Evolutionary conservation across 140 eudicot genomes (phyloP).

Genomic region (Flaveria floridana): DNA sequence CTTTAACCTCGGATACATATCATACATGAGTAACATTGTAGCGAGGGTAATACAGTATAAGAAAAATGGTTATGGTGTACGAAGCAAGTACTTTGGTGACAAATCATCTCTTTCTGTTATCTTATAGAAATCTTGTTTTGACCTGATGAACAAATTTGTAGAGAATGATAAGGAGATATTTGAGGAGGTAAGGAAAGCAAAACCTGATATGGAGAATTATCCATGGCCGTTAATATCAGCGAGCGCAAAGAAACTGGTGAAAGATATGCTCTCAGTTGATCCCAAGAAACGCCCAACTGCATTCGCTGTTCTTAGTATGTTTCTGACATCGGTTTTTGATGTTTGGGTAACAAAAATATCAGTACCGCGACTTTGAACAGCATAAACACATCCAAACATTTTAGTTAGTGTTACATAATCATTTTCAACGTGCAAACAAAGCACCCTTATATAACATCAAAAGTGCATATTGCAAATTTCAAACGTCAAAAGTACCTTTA

Average conservation of each 20-base stretch:
- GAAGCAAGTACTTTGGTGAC: background rate
- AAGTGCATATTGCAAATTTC: background rate
- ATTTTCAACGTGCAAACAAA: background rate
- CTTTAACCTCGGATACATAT: background rate
- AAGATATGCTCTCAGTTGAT: slow-evolving; percentile 53
- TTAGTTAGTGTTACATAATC: background rate
- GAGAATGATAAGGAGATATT: slow-evolving; percentile 63
- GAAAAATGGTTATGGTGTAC: background rate
- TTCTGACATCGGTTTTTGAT: slow-evolving; percentile 5
- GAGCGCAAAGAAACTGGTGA: slow-evolving; percentile 54
- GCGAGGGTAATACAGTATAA: background rate
- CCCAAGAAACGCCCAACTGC: slow-evolving; percentile 65
- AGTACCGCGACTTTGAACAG: background rate
- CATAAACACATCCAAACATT: background rate
- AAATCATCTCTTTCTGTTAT: background rate
- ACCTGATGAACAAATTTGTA: slow-evolving; percentile 6
- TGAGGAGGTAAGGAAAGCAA: slow-evolving; percentile 37
- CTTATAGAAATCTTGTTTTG: background rate
- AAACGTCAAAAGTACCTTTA: background rate
- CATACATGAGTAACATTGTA: background rate
- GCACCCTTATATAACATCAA: background rate
- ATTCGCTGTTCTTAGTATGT: slow-evolving; percentile 54
- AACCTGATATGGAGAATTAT: slow-evolving; percentile 44
- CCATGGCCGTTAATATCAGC: slow-evolving; percentile 62
- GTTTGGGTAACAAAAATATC: slow-evolving; percentile 6